phyloP scores from a whole-genome alignment of 163 green algal species.

The Coccomyxa subellipsoidea region DNA sequence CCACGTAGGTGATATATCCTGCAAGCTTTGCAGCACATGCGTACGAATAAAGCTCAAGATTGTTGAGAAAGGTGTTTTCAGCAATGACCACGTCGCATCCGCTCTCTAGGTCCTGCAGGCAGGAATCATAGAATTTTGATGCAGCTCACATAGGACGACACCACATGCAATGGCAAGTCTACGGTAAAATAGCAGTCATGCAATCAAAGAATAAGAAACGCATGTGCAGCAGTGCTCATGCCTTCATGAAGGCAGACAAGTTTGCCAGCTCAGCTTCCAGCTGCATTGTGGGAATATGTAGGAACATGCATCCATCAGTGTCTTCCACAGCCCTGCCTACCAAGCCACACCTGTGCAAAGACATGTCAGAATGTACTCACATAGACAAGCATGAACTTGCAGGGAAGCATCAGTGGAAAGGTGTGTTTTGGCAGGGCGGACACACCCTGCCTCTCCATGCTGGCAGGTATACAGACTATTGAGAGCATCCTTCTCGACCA shows the following conservation, averaged over 20 bases:
- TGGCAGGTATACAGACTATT: background rate
- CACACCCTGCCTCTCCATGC: background rate
- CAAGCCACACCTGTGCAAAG: background rate
- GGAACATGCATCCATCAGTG: background rate
- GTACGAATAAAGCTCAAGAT: background rate
- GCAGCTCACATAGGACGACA: no score
- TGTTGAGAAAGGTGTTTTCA: background rate
- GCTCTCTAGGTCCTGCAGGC: background rate
- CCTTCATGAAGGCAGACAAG: background rate
- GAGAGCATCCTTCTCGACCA: background rate
- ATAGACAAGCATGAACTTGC: no score
- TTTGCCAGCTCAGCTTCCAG: background rate
- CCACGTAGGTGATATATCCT: background rate
- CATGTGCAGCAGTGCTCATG: no score
- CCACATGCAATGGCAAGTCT: no score
- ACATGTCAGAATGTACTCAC: no score
- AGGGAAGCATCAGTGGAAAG: no score
- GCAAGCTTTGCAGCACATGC: background rate
- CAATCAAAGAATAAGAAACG: no score
- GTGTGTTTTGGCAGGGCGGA: no score
- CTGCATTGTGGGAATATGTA: background rate
- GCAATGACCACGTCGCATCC: background rate
- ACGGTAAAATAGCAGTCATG: no score
- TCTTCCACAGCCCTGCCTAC: background rate
- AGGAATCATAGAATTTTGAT: background rate